Conservation (phyloP, 352 stramenopile species). For the Blastocystis sp. region DNA sequence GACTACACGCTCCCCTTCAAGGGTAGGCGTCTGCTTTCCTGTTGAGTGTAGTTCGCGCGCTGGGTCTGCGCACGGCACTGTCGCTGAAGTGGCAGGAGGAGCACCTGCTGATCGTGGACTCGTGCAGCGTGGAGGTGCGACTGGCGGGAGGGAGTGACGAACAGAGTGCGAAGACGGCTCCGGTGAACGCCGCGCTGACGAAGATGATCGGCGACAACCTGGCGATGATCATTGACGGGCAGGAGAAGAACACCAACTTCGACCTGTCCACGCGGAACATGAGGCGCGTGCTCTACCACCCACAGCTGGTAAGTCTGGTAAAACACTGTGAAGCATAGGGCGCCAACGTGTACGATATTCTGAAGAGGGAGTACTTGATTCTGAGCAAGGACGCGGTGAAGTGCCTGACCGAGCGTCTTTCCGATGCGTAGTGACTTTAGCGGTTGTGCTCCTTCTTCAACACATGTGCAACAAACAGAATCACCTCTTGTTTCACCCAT, state of each 20-base stretch:
- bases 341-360: constrained; percentile 78
- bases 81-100: constrained; percentile 80
- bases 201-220: constrained; percentile 70
- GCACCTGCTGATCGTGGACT: constrained; percentile 78
- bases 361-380: constrained; percentile 78
- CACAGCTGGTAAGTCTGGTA: constrained; percentile 70
- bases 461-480: constrained; percentile 7
- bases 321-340: constrained; percentile 75
- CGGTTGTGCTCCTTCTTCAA: constrained; percentile 13
- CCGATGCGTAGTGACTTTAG: constrained; percentile 67
- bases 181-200: constrained; percentile 71
- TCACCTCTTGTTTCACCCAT: not conserved
- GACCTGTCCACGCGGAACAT: constrained; percentile 76
- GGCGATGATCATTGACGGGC: constrained; percentile 73
- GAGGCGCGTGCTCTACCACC: constrained; percentile 62
- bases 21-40: constrained; percentile 72
- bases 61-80: constrained; percentile 73
- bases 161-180: constrained; percentile 64
- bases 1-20: constrained; percentile 82
- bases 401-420: constrained; percentile 72
- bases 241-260: constrained; percentile 76
- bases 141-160: no score
- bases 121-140: constrained; percentile 73
- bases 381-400: constrained; percentile 75
- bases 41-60: constrained; percentile 66